Evolutionary conservation across 306 rosid species (phyloP).

Genomic region (Trifolium dubium): DNA sequence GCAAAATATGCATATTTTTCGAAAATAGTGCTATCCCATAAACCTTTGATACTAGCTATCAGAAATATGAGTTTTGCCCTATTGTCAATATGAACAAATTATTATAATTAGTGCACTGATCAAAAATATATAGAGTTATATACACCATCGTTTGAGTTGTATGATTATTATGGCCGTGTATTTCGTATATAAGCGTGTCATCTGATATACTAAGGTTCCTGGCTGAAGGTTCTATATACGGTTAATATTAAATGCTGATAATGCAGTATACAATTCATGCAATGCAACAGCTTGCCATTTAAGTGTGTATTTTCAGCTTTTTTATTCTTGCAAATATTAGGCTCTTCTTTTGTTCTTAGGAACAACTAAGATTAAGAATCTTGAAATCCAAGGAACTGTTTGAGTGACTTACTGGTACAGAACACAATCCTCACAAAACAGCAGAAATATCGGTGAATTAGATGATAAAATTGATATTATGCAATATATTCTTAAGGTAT

Average conservation of each 20-base stretch:
- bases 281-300: too few relatives aligned
- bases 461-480: too few relatives aligned
- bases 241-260: neutral
- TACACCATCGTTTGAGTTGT: neutral
- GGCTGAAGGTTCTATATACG: neutral
- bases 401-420: too few relatives aligned
- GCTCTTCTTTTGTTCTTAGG: slow-evolving; percentile 32
- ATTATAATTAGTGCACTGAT: neutral
- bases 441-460: too few relatives aligned
- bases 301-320: neutral
- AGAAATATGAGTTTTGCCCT: too few relatives aligned
- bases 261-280: neutral
- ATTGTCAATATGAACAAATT: neutral
- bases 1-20: neutral
- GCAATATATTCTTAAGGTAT: too few relatives aligned
- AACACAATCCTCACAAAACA: too few relatives aligned
- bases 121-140: neutral
- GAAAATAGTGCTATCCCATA: neutral
- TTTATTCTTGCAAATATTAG: too few relatives aligned
- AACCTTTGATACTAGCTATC: neutral
- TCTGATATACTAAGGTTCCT: neutral
- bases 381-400: slow-evolving; percentile 34
- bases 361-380: slow-evolving; percentile 69
- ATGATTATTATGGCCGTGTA: neutral
- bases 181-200: neutral